Base-by-base conservation (phyloP, 305 asterid species). In the Fraxinus paxiana region DNA sequence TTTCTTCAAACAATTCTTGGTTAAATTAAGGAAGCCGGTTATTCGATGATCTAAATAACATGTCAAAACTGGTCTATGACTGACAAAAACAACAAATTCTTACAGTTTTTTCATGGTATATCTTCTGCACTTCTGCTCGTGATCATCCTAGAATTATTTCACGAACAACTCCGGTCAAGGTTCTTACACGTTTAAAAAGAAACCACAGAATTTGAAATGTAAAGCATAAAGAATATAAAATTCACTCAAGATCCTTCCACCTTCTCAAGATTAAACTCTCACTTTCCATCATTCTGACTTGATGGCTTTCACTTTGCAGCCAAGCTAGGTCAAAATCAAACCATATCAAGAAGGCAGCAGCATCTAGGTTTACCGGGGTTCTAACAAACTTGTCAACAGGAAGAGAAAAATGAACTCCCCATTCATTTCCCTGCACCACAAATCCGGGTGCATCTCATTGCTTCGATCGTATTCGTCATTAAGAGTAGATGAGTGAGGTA, bases 91-190 rank as follows among this genome's bases (percentile, higher is more conserved):
- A 31, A 0, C 46, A 67, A 13, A 67, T 15, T 70, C 18, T 69
- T 30, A 5, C 33, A 2, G 13, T 61, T 54, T 67, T 67, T n/a
- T 31, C 26, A 13, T 5, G 41, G 43, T 70, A 6, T 31, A 70
- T 70, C 75, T 70, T 31, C 24, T 70, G 75, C 75, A 13, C 12
- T 31, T 38, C 41, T 70, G 75, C 75, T 70, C 26, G 24, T 70
- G 38, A 67, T 28, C 37, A 28, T 67, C 73, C 73, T 67, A 67
- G 15, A 67, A 67, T n/a, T 70, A 70, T n/a, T 70, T 70, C 75
- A 43, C 13, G 43, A 70, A 31, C 13, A 6, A 70, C 75, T 31
- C 9, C 18, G 17, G 20, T 2, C 43, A 31, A 70, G 43, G 26
- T 70, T 70, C 43, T 70, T 70, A 31, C 43, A 70, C 0, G 38